Evolutionary conservation across 108 stramenopile species (phyloP).

Genomic region (Fragilariopsis cylindrus): DNA sequence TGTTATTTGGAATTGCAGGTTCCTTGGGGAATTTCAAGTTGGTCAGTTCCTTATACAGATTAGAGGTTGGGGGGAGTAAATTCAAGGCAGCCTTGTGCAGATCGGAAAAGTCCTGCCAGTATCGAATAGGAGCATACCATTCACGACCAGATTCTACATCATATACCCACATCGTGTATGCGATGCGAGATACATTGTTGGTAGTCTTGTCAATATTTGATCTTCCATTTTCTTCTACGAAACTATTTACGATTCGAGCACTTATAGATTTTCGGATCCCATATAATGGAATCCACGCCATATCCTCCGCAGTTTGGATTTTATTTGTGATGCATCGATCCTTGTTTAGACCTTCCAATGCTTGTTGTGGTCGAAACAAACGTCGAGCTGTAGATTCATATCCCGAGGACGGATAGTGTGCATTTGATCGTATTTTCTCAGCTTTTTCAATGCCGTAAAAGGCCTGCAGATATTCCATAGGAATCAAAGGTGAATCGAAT

Average conservation of each 20-base stretch:
- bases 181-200: constrained; percentile 38
- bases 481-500: constrained; percentile 26
- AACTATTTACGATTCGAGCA: constrained; percentile 74
- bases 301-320: background rate
- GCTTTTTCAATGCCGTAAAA: constrained; percentile 17
- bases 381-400: background rate
- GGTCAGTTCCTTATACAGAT: constrained; percentile 13
- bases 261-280: constrained; percentile 78
- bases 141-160: constrained; percentile 77
- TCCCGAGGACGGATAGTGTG: background rate
- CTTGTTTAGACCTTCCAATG: background rate
- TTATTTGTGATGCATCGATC: background rate
- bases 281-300: constrained; percentile 51
- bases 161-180: constrained; percentile 84
- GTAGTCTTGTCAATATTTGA: background rate
- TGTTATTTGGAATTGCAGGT: constrained; percentile 64
- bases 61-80: constrained; percentile 23
- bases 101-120: constrained; percentile 77
- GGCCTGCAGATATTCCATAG: constrained; percentile 15
- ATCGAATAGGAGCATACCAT: constrained; percentile 87
- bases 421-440: background rate
- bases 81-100: constrained; percentile 48
- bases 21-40: constrained; percentile 17
- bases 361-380: background rate
- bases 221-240: constrained; percentile 47